phyloP scores from a whole-genome alignment of 1,284 basidiomycete genomes.

The Spongispora temasekensis region DNA sequence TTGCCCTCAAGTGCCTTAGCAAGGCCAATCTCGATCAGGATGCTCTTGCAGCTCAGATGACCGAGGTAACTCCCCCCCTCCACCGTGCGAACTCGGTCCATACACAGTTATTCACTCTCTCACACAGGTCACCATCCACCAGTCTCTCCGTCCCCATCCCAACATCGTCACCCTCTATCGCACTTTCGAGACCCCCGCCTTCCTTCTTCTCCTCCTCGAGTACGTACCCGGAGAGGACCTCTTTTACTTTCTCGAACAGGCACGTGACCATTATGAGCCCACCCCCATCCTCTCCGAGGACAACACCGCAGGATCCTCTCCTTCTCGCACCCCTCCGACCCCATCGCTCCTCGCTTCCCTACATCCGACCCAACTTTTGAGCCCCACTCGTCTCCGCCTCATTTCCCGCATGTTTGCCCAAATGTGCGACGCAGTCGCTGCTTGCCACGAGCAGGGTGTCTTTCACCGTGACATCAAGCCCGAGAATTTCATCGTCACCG shows the following conservation, averaged over 20 bases:
- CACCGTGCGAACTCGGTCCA: slow-evolving; percentile 11
- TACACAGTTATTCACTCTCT: slow-evolving; percentile 11
- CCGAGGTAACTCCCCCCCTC: slow-evolving; percentile 73
- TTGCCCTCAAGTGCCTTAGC: slow-evolving; percentile 94
- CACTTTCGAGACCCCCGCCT: slow-evolving; percentile 80
- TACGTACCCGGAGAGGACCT: slow-evolving; percentile 96
- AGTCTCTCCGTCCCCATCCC: slow-evolving; percentile 86
- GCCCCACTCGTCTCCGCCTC: slow-evolving; percentile 83
- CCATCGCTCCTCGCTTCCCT: slow-evolving; percentile 91
- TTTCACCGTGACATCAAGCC: slow-evolving; percentile 99
- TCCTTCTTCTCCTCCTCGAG: slow-evolving; percentile 83
- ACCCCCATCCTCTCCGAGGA: slow-evolving; percentile 51
- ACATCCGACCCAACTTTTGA: slow-evolving; percentile 81
- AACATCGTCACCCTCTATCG: slow-evolving; percentile 97
- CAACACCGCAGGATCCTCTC: slow-evolving; percentile 29
- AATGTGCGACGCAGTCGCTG: slow-evolving; percentile 97
- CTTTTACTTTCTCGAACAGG: slow-evolving; percentile 97
- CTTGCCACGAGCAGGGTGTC: slow-evolving; percentile 92
- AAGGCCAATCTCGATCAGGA: slow-evolving; percentile 91
- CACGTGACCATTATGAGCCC: slow-evolving; percentile 81
- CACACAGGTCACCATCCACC: slow-evolving; percentile 85
- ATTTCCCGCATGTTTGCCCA: slow-evolving; percentile 96
- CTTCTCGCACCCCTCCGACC: slow-evolving; percentile 80
- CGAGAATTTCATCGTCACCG: slow-evolving; percentile 92
- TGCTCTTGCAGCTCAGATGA: slow-evolving; percentile 82